Evolutionary conservation across 2,329 filamentous ascomycete species (phyloP).

Genomic region (Bipolaris zeicola): DNA sequence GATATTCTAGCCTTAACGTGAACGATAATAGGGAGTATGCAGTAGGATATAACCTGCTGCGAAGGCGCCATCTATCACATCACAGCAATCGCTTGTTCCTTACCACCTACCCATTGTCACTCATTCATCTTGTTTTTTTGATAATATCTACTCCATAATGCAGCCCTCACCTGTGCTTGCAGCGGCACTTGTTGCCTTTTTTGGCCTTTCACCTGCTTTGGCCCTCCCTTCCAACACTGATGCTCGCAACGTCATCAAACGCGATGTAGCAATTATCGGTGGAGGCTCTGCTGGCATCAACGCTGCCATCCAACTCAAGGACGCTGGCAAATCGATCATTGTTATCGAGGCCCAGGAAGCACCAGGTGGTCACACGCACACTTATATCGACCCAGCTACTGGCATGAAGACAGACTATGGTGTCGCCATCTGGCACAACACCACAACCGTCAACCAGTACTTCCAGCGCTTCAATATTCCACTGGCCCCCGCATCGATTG

Average conservation of each 20-base stretch:
- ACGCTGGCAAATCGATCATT: slow-evolving; percentile 46
- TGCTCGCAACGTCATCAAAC: slow-evolving; percentile 1
- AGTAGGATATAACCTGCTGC: not conserved
- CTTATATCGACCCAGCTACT: slow-evolving; percentile 50
- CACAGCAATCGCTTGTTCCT: not conserved
- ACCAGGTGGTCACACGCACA: slow-evolving; percentile 58
- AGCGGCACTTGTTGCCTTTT: not conserved
- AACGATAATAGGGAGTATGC: not conserved
- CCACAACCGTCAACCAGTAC: slow-evolving; percentile 43
- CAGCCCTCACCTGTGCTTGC: not conserved
- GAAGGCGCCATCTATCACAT: not conserved
- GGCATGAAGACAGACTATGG: slow-evolving; percentile 43
- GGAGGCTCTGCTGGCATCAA: slow-evolving; percentile 52
- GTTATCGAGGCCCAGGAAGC: slow-evolving; percentile 48
- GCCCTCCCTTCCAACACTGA: not conserved
- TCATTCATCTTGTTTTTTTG: no score
- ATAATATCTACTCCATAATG: not conserved
- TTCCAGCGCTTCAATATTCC: slow-evolving; percentile 24
- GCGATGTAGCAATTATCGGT: slow-evolving; percentile 50
- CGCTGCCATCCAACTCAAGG: slow-evolving; percentile 48
- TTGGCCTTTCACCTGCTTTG: not conserved
- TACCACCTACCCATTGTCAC: no score
- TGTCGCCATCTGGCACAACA: slow-evolving; percentile 48
- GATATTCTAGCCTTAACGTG: not conserved
- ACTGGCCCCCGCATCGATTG: not conserved